Base-by-base conservation (phyloP, 179 eudicot genomes). In the Beta corolliflora region DNA sequence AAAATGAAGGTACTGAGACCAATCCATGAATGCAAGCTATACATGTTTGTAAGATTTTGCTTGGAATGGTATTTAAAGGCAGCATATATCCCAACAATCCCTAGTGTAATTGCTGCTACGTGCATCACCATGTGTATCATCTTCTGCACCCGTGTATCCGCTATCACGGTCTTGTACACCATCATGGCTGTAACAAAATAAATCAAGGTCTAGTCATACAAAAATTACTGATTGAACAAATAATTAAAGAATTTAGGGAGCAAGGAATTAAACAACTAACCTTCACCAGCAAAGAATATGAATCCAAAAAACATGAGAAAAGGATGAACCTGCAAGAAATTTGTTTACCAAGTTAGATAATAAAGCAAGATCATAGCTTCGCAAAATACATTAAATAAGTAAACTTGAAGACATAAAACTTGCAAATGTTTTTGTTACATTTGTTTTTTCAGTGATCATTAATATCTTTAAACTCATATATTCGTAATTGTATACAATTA, bases 301-400 rank as follows among this genome's bases (percentile, higher is more conserved):
- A 87, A 87, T 12, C 89, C 89, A 52, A 87, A 84, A 79, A 87
- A 80, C 89, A 87, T 87, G 23, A 87, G 87, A 75, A 87, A 87
- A 4, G 83, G 83, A 52, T 87, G 89, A 23, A 84, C 82, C 89
- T 87, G 82, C 79, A 65, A 4, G 52, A 55, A 29, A 31, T 19
- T 60, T 60, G 41, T n/a, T 16, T 16, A 60, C 12, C n/a, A 19
- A n/a, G 3, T 60, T 60, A 10, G 31, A 15, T 12, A 21, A 23
- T 29, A 12, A 63, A 8, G 6, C 0, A 63, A 5, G 19, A 7
- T 55, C 2, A 55, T 55, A 7, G 16, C 11, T 55, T 11, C 15
- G 1, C 0, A 11, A 3, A 13, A 55, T 11, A 7, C 59, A 12
- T 55, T 3, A 19, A 55, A 55, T 11, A 55, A 55, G 7, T 48